Conservation (phyloP, 2,329 filamentous ascomycete genomes). For the Catunica adiposa region DNA sequence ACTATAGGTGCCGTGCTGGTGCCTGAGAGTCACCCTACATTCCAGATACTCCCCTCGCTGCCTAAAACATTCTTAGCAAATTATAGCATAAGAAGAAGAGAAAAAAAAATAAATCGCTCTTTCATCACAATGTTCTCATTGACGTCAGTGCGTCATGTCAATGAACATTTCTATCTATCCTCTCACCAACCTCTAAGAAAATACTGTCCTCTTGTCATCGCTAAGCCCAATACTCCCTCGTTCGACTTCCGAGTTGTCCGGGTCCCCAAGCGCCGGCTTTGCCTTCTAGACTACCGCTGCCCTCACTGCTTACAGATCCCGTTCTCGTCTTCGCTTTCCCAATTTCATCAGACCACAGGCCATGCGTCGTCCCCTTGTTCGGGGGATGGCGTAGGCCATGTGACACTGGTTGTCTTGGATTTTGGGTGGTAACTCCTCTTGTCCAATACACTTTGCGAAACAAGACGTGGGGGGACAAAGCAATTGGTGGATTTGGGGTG, state of each 20-base stretch:
- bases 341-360: too few relatives aligned
- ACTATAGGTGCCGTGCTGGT: not conserved
- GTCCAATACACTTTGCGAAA: too few relatives aligned
- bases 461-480: too few relatives aligned
- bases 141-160: not conserved
- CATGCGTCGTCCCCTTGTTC: too few relatives aligned
- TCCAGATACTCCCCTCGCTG: not conserved
- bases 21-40: not conserved
- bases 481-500: too few relatives aligned
- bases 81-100: too few relatives aligned
- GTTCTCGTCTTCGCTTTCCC: not conserved
- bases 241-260: not conserved
- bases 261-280: not conserved
- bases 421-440: too few relatives aligned
- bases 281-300: not conserved
- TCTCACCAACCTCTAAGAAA: not conserved
- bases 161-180: not conserved
- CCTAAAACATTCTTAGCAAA: not conserved
- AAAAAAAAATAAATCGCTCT: too few relatives aligned
- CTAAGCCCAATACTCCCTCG: not conserved
- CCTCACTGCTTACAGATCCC: not conserved
- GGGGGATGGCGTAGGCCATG: too few relatives aligned
- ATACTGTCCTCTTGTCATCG: not conserved
- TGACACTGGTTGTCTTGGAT: too few relatives aligned
- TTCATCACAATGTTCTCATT: not conserved